Percentiles rank a stretch among this genome's conserved stretches.
Evolutionary conservation across 2,329 filamentous ascomycete species (phyloP).

Genomic region (Ilyonectria robusta): DNA sequence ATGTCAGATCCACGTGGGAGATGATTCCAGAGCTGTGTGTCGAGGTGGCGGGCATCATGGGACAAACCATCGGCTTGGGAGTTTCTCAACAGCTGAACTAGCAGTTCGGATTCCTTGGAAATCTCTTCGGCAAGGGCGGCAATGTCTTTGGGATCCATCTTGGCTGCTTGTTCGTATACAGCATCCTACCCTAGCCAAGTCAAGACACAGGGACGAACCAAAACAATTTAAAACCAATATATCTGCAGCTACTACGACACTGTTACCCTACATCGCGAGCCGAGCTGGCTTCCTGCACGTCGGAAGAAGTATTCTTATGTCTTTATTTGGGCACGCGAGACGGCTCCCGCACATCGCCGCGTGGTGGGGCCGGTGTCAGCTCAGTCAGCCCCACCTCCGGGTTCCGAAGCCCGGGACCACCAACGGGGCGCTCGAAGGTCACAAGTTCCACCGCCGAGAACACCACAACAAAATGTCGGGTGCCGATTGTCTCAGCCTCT

Average conservation of each 20-base stretch:
- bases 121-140: constrained; percentile 25
- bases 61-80: background rate
- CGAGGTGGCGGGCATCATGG: background rate
- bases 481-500: constrained; percentile 17
- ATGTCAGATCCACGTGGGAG: constrained; percentile 8
- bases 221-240: constrained; percentile 17
- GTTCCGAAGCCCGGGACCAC: constrained; percentile 24
- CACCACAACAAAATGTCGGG: background rate
- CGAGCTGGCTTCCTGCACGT: constrained; percentile 1
- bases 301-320: constrained; percentile 6
- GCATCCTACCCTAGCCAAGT: background rate
- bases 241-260: constrained; percentile 6
- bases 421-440: background rate
- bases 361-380: background rate
- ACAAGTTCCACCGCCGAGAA: background rate
- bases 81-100: constrained; percentile 15
- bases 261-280: constrained; percentile 17
- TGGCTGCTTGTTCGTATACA: constrained; percentile 27
- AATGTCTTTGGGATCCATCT: constrained; percentile 31
- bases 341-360: constrained; percentile 16
- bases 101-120: constrained; percentile 21
- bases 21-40: constrained; percentile 17
- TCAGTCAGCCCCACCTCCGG: constrained; percentile 12
- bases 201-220: constrained; percentile 1
- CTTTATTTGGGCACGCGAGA: constrained; percentile 16